phyloP scores from a whole-genome alignment of 1,139 yeast species.

The Taiozyma onychis region DNA sequence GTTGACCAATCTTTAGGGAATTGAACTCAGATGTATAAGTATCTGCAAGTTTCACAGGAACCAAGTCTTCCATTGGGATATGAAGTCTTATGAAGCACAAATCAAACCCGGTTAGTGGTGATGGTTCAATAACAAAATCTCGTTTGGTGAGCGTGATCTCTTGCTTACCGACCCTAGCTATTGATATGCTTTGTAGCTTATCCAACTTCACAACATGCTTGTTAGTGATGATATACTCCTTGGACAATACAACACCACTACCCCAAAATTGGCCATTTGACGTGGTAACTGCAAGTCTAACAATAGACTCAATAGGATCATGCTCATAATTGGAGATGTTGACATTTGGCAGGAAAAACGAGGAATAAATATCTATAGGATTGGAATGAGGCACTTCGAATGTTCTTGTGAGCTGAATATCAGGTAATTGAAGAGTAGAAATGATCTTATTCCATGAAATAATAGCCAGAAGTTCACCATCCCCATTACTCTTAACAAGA shows the following conservation, averaged over 20 bases:
- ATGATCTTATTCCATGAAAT: slow-evolving; percentile 42
- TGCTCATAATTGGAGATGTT: background rate
- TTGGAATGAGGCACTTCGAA: background rate
- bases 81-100: slow-evolving; percentile 32
- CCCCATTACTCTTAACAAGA: slow-evolving; percentile 47
- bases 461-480: slow-evolving; percentile 51
- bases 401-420: background rate
- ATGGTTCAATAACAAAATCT: slow-evolving; percentile 21
- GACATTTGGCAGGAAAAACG: no score
- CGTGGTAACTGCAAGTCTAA: slow-evolving; percentile 21
- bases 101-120: slow-evolving; percentile 34
- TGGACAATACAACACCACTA: slow-evolving; percentile 37
- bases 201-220: slow-evolving; percentile 34
- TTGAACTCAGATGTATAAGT: slow-evolving; percentile 2
- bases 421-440: slow-evolving; percentile 7
- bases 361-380: background rate
- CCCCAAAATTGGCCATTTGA: slow-evolving; percentile 35
- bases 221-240: slow-evolving; percentile 36
- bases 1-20: slow-evolving; percentile 27
- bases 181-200: slow-evolving; percentile 6
- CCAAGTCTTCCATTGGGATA: slow-evolving; percentile 1
- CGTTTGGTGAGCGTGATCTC: slow-evolving; percentile 1
- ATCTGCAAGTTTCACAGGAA: slow-evolving; percentile 10
- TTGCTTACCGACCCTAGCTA: slow-evolving; percentile 6
- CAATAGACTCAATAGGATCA: slow-evolving; percentile 17